Evolutionary conservation across 192 early-diverging fungal genomes (phyloP).

Genomic region (Mortierella antarctica): DNA sequence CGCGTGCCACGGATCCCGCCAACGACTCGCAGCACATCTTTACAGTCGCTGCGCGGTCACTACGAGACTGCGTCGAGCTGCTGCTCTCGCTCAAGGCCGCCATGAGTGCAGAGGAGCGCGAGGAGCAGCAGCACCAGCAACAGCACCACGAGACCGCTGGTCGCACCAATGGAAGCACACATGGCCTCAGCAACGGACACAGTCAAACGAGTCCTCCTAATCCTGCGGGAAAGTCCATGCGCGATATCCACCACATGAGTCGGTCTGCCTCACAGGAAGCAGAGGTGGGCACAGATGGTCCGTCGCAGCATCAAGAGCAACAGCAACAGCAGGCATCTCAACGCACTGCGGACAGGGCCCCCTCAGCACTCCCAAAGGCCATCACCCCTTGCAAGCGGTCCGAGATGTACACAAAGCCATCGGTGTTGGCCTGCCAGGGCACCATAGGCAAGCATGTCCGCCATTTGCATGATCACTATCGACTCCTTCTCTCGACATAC

Average conservation of each 20-base stretch:
- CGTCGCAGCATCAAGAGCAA: not conserved
- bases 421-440: slow-evolving; percentile 53
- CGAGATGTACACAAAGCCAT: slow-evolving; percentile 51
- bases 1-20: not conserved
- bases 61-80: slow-evolving; percentile 36
- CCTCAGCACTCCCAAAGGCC: not conserved
- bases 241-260: slow-evolving; percentile 27
- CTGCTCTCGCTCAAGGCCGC: slow-evolving; percentile 27
- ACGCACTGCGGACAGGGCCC: too few relatives aligned
- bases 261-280: slow-evolving; percentile 17
- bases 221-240: not conserved
- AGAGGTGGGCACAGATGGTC: not conserved
- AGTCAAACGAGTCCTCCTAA: not conserved
- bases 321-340: too few relatives aligned
- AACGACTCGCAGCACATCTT: slow-evolving; percentile 17
- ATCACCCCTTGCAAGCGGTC: slow-evolving; percentile 33
- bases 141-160: not conserved
- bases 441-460: slow-evolving; percentile 66
- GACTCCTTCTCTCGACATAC: slow-evolving; percentile 42
- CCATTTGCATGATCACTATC: slow-evolving; percentile 61
- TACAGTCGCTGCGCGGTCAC: slow-evolving; percentile 28
- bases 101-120: slow-evolving; percentile 18
- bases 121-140: slow-evolving; percentile 3
- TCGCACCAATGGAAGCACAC: not conserved
- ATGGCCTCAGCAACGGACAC: not conserved